Conservation (phyloP, 495 filamentous ascomycete genomes). For the Aspergillus indologenus region DNA sequence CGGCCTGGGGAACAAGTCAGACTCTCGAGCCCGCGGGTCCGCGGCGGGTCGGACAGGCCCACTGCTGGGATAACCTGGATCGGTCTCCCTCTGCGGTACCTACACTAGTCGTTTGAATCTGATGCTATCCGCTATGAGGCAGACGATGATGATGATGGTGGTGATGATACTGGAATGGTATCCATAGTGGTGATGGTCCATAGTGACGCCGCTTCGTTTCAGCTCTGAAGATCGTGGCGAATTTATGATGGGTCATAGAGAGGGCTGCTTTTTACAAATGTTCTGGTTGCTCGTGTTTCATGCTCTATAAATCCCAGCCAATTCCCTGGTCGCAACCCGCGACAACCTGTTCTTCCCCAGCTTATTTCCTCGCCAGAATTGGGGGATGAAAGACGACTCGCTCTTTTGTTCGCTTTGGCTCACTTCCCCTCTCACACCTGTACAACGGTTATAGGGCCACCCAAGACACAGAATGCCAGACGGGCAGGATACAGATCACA, state of each 20-base stretch:
- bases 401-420: too few relatives aligned
- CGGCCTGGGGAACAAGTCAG: background rate
- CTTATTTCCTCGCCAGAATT: conserved; percentile 9
- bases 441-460: conserved; percentile 15
- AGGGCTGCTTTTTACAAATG: background rate
- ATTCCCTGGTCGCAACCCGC: background rate
- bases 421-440: conserved; percentile 8
- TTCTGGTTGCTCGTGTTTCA: conserved; percentile 9
- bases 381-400: too few relatives aligned
- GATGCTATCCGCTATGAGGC: background rate
- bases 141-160: background rate
- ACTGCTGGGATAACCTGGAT: background rate
- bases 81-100: background rate
- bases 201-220: background rate
- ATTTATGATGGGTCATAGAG: conserved; percentile 1
- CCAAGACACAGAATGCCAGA: conserved; percentile 1
- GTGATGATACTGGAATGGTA: too few relatives aligned
- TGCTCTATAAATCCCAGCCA: conserved; percentile 6
- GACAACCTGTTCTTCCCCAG: background rate
- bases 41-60: conserved; percentile 6
- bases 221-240: conserved; percentile 2
- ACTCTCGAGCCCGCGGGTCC: background rate
- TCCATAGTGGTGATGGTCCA: background rate
- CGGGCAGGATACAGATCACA: conserved; percentile 19
- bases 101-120: conserved; percentile 1